A percentile compares a stretch with the other conserved stretches of the same genome.
Evolutionary conservation across 331 rosid genomes (phyloP).

Genomic region (Acacia concinna): DNA sequence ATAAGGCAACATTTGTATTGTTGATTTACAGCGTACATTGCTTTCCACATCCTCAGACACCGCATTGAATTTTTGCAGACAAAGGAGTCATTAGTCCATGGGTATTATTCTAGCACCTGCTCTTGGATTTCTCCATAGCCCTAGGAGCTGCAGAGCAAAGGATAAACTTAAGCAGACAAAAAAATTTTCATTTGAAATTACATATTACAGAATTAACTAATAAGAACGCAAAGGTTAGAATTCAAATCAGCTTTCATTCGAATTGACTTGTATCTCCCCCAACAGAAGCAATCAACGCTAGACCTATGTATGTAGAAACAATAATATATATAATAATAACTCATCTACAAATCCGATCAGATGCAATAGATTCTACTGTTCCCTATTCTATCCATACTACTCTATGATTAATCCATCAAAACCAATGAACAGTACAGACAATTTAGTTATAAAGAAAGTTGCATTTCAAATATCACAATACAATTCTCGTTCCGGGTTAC

Average conservation of each 20-base stretch:
- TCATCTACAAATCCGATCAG: background rate
- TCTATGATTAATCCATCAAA: slow-evolving; percentile 3
- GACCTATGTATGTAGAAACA: background rate
- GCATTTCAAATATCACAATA: background rate
- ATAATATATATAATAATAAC: background rate
- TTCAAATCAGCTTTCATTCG: background rate
- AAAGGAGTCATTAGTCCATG: slow-evolving; percentile 30
- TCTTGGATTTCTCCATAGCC: slow-evolving; percentile 80
- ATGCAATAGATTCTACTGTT: background rate
- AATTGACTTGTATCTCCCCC: background rate
- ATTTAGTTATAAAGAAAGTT: background rate
- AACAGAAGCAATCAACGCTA: background rate
- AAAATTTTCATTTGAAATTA: background rate
- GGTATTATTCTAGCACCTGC: slow-evolving; percentile 43
- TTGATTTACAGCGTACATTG: slow-evolving; percentile 19
- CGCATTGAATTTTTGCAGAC: slow-evolving; percentile 27
- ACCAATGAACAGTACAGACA: background rate
- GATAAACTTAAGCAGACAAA: background rate
- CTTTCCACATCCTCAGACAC: slow-evolving; percentile 9
- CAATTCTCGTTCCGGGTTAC: background rate
- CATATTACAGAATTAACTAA: background rate
- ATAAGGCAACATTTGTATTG: slow-evolving; percentile 35
- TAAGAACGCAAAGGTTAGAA: background rate
- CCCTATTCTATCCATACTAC: background rate
- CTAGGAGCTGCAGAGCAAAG: slow-evolving; percentile 60